phyloP scores from a whole-genome alignment of 2,329 filamentous ascomycete genomes.

The Hirsutella minnesotensis region DNA sequence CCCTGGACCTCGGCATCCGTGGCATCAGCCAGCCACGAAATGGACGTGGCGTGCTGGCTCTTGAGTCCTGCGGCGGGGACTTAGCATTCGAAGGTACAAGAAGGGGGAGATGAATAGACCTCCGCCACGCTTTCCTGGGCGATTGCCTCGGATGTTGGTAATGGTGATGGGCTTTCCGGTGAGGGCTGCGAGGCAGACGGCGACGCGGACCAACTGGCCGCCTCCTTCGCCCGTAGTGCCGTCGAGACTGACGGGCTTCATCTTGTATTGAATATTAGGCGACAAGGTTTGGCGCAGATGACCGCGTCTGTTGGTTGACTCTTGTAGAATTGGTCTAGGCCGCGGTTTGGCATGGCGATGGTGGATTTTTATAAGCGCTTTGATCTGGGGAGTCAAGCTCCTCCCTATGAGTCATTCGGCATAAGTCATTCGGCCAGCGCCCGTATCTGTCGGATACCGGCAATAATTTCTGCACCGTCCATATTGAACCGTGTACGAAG shows the following conservation, averaged over 20 bases:
- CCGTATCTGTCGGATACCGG: too few relatives aligned
- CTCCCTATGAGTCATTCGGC: too few relatives aligned
- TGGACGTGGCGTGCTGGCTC: conserved; percentile 45
- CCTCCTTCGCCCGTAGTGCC: conserved; percentile 49
- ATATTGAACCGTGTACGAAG: too few relatives aligned
- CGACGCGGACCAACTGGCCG: conserved; percentile 47
- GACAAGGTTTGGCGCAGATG: background rate
- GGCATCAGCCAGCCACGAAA: conserved; percentile 39
- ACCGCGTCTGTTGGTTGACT: background rate
- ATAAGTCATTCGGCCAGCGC: too few relatives aligned
- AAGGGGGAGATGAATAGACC: conserved; percentile 12
- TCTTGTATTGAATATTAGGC: background rate
- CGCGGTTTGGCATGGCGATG: too few relatives aligned
- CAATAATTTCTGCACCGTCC: too few relatives aligned
- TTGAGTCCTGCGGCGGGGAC: conserved; percentile 37
- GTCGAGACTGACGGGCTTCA: conserved; percentile 35
- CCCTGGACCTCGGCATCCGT: conserved; percentile 39
- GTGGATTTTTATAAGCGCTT: too few relatives aligned
- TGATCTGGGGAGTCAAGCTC: too few relatives aligned
- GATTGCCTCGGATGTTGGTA: conserved; percentile 42
- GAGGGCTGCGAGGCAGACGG: conserved; percentile 43
- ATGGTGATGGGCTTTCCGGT: conserved; percentile 41
- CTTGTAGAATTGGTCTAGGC: too few relatives aligned
- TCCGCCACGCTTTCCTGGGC: conserved; percentile 17
- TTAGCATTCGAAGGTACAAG: background rate